Evolutionary conservation across 371 early-diverging fungal species (phyloP).

Genomic region (Mortierella sp.): DNA sequence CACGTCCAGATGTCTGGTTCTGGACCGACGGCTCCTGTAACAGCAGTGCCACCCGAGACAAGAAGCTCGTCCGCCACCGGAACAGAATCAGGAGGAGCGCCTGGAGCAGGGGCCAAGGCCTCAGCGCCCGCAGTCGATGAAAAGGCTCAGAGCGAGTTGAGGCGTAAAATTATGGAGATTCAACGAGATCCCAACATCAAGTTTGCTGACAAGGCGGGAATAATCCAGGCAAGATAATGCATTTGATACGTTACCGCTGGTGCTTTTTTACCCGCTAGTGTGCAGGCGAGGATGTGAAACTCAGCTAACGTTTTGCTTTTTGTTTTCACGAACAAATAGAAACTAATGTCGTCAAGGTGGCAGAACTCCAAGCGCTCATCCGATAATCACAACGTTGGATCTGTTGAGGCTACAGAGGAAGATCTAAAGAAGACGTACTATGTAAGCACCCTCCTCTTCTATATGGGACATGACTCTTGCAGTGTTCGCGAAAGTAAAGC

Average conservation of each 20-base stretch:
- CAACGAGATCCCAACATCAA: conserved; percentile 63
- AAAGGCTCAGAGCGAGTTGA: conserved; percentile 59
- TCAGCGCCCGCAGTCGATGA: conserved; percentile 57
- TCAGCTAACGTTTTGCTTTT: neutral
- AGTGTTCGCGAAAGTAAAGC: neutral
- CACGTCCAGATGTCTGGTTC: neutral
- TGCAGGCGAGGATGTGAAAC: neutral
- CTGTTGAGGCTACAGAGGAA: conserved; percentile 59
- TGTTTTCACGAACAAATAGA: conserved; percentile 53
- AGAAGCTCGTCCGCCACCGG: conserved; percentile 10
- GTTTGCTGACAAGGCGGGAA: conserved; percentile 75
- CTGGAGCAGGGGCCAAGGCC: neutral
- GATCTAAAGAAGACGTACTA: conserved; percentile 66
- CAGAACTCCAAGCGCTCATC: conserved; percentile 17
- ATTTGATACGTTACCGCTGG: conserved; percentile 32
- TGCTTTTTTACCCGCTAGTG: conserved; percentile 50
- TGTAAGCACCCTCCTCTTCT: conserved; percentile 50
- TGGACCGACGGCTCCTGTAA: conserved; percentile 19
- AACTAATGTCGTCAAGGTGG: conserved; percentile 68
- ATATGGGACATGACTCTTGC: neutral
- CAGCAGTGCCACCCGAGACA: neutral
- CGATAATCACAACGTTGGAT: conserved; percentile 36
- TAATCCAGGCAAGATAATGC: conserved; percentile 75
- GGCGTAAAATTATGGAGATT: conserved; percentile 70
- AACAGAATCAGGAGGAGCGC: neutral